phyloP scores from a whole-genome alignment of 495 filamentous ascomycete genomes.

The Venustampulla echinocandica region DNA sequence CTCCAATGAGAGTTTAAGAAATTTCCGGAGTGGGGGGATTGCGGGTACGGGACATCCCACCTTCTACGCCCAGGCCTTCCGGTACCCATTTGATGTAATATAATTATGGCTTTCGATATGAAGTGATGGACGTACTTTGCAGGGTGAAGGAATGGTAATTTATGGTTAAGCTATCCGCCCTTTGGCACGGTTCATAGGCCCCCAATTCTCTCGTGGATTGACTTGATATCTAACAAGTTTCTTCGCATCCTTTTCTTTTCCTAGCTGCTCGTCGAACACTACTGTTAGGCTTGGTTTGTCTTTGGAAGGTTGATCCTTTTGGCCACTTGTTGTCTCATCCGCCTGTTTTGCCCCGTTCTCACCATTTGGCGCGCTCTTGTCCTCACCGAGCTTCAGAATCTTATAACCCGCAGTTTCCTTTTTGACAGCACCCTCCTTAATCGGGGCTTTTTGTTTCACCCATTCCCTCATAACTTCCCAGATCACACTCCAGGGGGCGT shows the following conservation, averaged over 20 bases:
- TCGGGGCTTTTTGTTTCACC: conserved; percentile 64
- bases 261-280: conserved; percentile 75
- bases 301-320: conserved; percentile 3
- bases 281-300: conserved; percentile 41
- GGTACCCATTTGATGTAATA: too few relatives aligned
- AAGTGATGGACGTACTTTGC: too few relatives aligned
- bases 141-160: too few relatives aligned
- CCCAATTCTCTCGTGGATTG: conserved; percentile 89
- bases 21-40: too few relatives aligned
- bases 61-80: too few relatives aligned
- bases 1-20: too few relatives aligned
- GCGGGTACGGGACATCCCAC: too few relatives aligned
- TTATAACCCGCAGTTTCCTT: conserved; percentile 58
- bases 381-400: conserved; percentile 34
- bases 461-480: conserved; percentile 96
- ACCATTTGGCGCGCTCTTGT: conserved; percentile 13
- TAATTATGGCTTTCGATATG: too few relatives aligned
- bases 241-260: conserved; percentile 51
- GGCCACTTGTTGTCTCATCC: background rate
- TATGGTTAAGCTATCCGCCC: too few relatives aligned
- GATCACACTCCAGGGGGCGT: conserved; percentile 78
- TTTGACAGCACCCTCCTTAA: conserved; percentile 61
- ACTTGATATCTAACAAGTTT: conserved; percentile 74
- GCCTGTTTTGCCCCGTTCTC: conserved; percentile 10
- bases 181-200: conserved; percentile 73